Conservation (phyloP, 257 asterid species). For the Leonotis leonurus region DNA sequence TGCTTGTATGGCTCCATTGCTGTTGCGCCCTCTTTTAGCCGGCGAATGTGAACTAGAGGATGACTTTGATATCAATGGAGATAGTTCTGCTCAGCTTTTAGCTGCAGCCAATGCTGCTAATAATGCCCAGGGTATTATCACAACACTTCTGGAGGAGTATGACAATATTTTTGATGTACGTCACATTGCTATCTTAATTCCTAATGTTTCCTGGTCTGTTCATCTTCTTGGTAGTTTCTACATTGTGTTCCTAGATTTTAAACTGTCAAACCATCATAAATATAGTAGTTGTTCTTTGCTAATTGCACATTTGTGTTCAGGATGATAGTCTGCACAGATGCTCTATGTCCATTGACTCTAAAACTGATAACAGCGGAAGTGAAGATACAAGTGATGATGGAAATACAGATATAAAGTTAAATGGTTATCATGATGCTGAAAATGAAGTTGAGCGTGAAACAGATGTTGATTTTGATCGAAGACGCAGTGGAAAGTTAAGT, state of each 20-base stretch:
- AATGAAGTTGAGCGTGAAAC: slow-evolving; percentile 72
- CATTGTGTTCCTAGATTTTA: neutral
- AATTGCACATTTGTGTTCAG: slow-evolving; percentile 35
- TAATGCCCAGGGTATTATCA: slow-evolving; percentile 79
- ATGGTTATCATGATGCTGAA: slow-evolving; percentile 92
- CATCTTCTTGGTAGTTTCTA: neutral
- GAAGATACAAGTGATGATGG: slow-evolving; percentile 82
- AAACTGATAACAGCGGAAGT: slow-evolving; percentile 72
- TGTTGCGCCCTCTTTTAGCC: slow-evolving; percentile 90
- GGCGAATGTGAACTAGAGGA: slow-evolving; percentile 98
- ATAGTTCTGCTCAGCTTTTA: slow-evolving; percentile 88
- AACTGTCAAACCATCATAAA: neutral
- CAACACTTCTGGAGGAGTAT: slow-evolving; percentile 89
- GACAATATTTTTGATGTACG: slow-evolving; percentile 78
- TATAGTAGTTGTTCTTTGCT: neutral
- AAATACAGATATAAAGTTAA: slow-evolving; percentile 50
- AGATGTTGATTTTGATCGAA: slow-evolving; percentile 67
- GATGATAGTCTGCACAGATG: slow-evolving; percentile 76
- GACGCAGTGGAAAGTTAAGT: slow-evolving; percentile 86
- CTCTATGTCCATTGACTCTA: slow-evolving; percentile 86
- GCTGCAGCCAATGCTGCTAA: slow-evolving; percentile 99
- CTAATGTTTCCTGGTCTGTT: neutral
- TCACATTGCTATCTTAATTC: slow-evolving; percentile 11
- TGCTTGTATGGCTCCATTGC: slow-evolving; percentile 99
- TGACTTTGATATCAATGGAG: slow-evolving; percentile 74